These are phyloP conservation scores for Articulospora tetracladia DNA, from an alignment of 495 filamentous ascomycete genomes.

Conservation along the genomic window DNA sequence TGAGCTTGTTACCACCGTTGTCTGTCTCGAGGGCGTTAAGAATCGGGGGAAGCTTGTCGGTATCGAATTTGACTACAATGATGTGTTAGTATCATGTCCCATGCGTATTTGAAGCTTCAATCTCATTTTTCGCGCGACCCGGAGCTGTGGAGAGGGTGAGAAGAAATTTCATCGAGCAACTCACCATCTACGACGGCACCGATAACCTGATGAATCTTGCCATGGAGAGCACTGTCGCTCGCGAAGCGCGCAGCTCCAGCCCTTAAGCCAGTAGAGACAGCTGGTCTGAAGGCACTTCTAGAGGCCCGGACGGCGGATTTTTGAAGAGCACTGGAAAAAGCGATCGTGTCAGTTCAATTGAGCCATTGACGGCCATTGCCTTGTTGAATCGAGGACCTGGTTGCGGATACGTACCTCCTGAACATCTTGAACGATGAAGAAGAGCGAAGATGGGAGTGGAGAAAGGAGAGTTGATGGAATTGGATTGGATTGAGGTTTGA, in stretches of 20 bases:
- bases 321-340: slow-evolving; percentile 65
- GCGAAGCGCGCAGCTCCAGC: slow-evolving; percentile 66
- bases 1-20: slow-evolving; percentile 91
- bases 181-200: slow-evolving; percentile 75
- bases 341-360: slow-evolving; percentile 42
- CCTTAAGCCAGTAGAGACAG: slow-evolving; percentile 55
- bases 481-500: slow-evolving; percentile 3
- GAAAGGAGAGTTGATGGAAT: slow-evolving; percentile 21
- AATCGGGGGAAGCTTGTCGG: slow-evolving; percentile 91
- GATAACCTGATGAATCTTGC: slow-evolving; percentile 82
- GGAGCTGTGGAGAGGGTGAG: slow-evolving; percentile 16
- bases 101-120: slow-evolving; percentile 5
- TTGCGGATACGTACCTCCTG: slow-evolving; percentile 66
- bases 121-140: slow-evolving; percentile 13
- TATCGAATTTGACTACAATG: slow-evolving; percentile 79
- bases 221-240: slow-evolving; percentile 59
- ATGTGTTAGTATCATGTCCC: slow-evolving; percentile 14
- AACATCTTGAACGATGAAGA: slow-evolving; percentile 64
- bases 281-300: slow-evolving; percentile 65
- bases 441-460: slow-evolving; percentile 34
- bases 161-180: slow-evolving; percentile 30
- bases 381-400: slow-evolving; percentile 12
- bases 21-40: slow-evolving; percentile 91
- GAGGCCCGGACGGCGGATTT: slow-evolving; percentile 66
- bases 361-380: slow-evolving; percentile 34